phyloP scores from a whole-genome alignment of 371 early-diverging fungal genomes.

The Actinomortierella wolfii region DNA sequence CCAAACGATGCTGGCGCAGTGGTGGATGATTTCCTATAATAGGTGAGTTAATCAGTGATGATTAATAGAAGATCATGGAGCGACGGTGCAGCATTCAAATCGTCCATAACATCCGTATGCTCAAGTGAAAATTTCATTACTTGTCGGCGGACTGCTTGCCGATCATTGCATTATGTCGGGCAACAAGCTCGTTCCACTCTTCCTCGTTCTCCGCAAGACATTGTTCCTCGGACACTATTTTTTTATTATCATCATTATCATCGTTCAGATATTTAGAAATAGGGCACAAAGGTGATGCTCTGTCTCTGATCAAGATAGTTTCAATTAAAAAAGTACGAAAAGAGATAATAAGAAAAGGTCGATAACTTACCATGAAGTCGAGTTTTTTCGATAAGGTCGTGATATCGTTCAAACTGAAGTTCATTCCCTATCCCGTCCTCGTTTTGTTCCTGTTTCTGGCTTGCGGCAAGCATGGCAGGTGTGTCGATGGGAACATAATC shows the following conservation, averaged over 20 bases:
- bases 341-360: neutral
- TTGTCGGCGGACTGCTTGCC: constrained; percentile 25
- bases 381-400: constrained; percentile 60
- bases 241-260: neutral
- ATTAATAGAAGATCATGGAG: neutral
- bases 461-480: constrained; percentile 23
- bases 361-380: constrained; percentile 50
- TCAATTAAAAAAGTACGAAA: neutral
- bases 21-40: neutral
- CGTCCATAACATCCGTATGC: too few relatives aligned
- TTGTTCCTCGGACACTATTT: constrained; percentile 35
- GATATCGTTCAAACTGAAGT: constrained; percentile 58
- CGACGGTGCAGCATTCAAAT: too few relatives aligned
- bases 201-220: constrained; percentile 35
- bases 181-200: constrained; percentile 44
- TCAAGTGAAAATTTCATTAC: too few relatives aligned
- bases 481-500: constrained; percentile 53
- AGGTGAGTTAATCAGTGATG: too few relatives aligned
- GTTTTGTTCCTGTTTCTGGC: constrained; percentile 45
- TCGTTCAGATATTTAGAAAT: neutral
- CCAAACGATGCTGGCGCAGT: constrained; percentile 10
- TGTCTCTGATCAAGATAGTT: too few relatives aligned
- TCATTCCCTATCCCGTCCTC: constrained; percentile 53
- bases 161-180: constrained; percentile 33
- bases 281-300: too few relatives aligned